Percentiles rank a stretch among this genome's conserved stretches.
Evolutionary conservation across 108 stramenopile species (phyloP).

Genomic region (Poteriospumella lacustris): DNA sequence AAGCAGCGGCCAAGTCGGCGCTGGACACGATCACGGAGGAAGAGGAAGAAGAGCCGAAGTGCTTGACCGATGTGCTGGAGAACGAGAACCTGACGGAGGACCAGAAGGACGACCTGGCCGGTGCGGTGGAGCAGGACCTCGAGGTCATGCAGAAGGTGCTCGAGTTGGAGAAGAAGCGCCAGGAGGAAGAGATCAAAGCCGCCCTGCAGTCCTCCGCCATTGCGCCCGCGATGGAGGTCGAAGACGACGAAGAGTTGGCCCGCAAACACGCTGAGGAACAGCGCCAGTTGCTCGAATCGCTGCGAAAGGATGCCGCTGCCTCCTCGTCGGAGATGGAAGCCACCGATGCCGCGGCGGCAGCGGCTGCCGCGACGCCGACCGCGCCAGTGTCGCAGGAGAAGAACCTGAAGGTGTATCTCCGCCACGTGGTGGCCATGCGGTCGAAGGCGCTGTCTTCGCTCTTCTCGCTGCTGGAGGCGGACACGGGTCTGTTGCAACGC

Average conservation of each 20-base stretch:
- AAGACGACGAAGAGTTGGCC: not conserved
- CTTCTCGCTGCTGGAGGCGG: too few species aligned
- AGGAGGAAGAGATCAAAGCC: not conserved
- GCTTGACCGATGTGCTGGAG: too few species aligned
- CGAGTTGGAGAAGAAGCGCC: constrained; percentile 12
- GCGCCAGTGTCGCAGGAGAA: too few species aligned
- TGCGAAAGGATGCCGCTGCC: too few species aligned
- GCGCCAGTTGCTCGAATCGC: not conserved
- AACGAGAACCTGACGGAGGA: constrained; percentile 3
- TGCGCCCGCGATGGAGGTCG: not conserved
- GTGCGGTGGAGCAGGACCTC: not conserved
- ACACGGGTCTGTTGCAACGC: too few species aligned
- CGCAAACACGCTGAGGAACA: not conserved
- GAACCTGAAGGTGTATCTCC: too few species aligned
- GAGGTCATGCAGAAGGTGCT: constrained; percentile 12
- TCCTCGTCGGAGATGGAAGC: too few species aligned
- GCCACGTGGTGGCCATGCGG: too few species aligned
- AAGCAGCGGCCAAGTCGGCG: not conserved
- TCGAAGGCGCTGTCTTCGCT: too few species aligned
- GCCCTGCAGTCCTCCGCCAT: not conserved
- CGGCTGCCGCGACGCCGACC: too few species aligned
- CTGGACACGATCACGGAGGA: not conserved
- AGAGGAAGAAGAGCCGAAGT: too few species aligned
- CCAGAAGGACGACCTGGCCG: constrained; percentile 4
- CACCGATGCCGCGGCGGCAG: too few species aligned